A percentile compares a stretch with the other conserved stretches of the same genome.
Conservation (phyloP, 116 monocot species). For the Trichopus zeylanicus region DNA sequence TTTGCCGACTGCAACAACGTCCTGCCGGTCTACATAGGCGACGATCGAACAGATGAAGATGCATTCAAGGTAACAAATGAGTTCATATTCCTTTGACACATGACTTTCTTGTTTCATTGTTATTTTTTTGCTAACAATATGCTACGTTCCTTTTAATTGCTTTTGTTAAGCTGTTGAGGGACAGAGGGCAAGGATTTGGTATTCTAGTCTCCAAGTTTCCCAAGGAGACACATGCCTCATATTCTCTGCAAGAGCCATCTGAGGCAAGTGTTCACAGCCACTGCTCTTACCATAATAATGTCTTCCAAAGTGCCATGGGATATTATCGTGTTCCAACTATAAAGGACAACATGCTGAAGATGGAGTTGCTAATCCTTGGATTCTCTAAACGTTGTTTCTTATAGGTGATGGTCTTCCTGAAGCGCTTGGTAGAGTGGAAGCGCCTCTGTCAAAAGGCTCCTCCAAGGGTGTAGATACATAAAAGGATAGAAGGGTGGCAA, state of each 20-base stretch:
- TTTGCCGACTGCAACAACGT: slow-evolving; percentile 45
- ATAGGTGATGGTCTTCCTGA: slow-evolving; percentile 52
- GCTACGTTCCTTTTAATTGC: background rate
- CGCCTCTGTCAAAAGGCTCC: background rate
- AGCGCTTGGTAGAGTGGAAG: slow-evolving; percentile 62
- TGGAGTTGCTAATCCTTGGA: background rate
- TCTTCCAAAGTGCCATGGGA: background rate
- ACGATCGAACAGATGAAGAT: slow-evolving; percentile 77
- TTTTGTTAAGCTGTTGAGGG: slow-evolving; percentile 25
- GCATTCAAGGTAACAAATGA: slow-evolving; percentile 55
- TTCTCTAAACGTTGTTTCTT: background rate
- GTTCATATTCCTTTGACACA: background rate
- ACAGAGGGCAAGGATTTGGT: slow-evolving; percentile 54
- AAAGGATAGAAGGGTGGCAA: too few relatives aligned
- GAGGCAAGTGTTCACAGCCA: slow-evolving; percentile 29
- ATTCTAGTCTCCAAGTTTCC: slow-evolving; percentile 66
- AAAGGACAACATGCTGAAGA: background rate
- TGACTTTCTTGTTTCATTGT: background rate
- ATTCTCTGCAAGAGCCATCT: slow-evolving; percentile 59
- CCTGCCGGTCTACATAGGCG: slow-evolving; percentile 71
- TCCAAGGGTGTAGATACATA: background rate
- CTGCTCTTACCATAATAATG: background rate
- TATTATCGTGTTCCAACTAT: background rate
- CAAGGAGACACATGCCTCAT: slow-evolving; percentile 51
- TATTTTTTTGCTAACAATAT: background rate